Base-by-base conservation (phyloP, 2,329 filamentous ascomycete species). In the Cladosporium cucumerinum region DNA sequence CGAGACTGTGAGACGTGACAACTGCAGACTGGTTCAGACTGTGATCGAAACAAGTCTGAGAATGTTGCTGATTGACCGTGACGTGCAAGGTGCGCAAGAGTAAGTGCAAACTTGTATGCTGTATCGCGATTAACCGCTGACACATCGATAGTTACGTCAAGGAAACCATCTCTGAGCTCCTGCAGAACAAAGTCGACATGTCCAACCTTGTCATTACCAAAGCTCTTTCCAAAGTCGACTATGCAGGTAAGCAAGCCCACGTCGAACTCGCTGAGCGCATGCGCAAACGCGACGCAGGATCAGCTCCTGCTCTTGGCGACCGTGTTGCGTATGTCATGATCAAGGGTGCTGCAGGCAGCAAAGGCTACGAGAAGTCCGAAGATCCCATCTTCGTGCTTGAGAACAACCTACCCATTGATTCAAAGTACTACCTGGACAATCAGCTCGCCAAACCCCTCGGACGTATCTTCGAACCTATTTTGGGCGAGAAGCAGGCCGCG, bases 151-250 rank as follows among this genome's bases (percentile, higher is more conserved):
- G 93, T 69, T 98, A 97, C 73, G 95, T 99, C 79, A 98, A 97
- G 78, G 87, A 95, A 68, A 97, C 90, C 52, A 99, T 99, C 74
- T 91, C 95, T 10, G 93, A 97, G 75, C 85, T 99, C 21, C 82
- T 99, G 46, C 95, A 98, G 75, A 99, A 99, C 82, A 97, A 96
- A 78, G 84, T 99, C 72, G 95, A 99, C 80, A 96, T 99, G 91
- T 97, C 94, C 43, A 98, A 99, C 78, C 88, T 99, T 21, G 96
- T 99, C 76, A 99, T 99, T 74, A 99, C 95, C 30, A 99, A 99
- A 79, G 95, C 95, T 0, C 84, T 99, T 25, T 90, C 94, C 16
- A 99, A 99, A 77, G 86, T 87, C 49, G 89, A 92, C 74, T 99
- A 99, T 77, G 87, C 89, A 12, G 90, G 88, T 60, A 98, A 97